Conservation (phyloP, 257 asterid genomes). For the Gynochthodes officinalis region DNA sequence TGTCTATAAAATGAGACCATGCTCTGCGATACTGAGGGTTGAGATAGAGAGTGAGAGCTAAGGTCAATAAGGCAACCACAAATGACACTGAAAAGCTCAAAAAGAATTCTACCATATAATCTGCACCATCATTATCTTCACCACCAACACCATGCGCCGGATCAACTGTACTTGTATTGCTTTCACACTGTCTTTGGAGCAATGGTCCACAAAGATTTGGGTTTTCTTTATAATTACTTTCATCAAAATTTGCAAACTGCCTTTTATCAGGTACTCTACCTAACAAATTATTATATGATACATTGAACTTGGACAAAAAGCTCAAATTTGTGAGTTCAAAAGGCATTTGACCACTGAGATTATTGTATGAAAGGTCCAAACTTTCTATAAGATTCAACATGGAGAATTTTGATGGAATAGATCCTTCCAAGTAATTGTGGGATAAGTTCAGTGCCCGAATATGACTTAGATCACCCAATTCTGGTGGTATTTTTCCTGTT, state of each 20-base stretch:
- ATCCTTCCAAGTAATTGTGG: constrained; percentile 9
- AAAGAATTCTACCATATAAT: background rate
- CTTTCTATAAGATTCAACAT: constrained; percentile 13
- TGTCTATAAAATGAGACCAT: background rate
- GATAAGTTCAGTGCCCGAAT: constrained; percentile 14
- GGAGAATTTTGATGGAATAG: constrained; percentile 6
- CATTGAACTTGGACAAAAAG: constrained; percentile 15
- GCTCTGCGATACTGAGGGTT: background rate
- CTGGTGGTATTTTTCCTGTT: constrained; percentile 7
- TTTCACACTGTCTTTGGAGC: background rate
- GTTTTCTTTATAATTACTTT: constrained; percentile 17
- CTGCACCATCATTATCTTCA: too few relatives aligned
- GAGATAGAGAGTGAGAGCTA: background rate
- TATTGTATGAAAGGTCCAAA: constrained; percentile 22
- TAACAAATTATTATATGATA: constrained; percentile 20
- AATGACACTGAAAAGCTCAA: background rate
- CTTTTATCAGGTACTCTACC: constrained; percentile 8
- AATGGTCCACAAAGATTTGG: constrained; percentile 18
- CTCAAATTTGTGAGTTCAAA: constrained; percentile 6
- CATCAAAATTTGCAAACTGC: constrained; percentile 16
- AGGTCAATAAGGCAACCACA: background rate
- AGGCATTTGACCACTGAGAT: constrained; percentile 17
- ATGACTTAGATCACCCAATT: constrained; percentile 12
- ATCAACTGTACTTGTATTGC: background rate
- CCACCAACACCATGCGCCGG: background rate